These are phyloP conservation scores for Colletotrichum musicola DNA, from an alignment of 2,329 filamentous ascomycete species.

Conservation along the genomic window DNA sequence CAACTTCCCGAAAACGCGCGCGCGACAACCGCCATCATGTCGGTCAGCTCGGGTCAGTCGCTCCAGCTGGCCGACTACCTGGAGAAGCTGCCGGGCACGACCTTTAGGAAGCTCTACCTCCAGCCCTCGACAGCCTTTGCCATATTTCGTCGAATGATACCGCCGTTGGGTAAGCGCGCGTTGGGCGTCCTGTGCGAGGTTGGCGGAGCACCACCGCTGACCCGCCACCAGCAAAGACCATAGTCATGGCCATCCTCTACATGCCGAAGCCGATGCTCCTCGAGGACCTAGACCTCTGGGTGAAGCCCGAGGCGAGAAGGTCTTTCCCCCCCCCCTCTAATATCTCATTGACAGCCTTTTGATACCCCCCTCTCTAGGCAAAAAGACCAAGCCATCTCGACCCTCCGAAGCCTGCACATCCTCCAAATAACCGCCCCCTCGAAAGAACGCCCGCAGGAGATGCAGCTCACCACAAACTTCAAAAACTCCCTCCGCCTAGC, in stretches of 20 bases:
- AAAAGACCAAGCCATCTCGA: constrained; percentile 85
- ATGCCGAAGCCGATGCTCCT: constrained; percentile 84
- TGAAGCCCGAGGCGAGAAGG: constrained; percentile 72
- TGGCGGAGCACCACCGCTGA: constrained; percentile 7
- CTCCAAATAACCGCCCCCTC: constrained; percentile 73
- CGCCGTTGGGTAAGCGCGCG: constrained; percentile 77
- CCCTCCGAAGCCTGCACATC: constrained; percentile 89
- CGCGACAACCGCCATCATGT: constrained; percentile 52
- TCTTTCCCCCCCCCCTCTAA: constrained; percentile 32
- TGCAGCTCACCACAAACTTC: constrained; percentile 86
- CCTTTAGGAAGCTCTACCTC: constrained; percentile 92
- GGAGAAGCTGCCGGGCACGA: constrained; percentile 89
- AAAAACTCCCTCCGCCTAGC: constrained; percentile 85
- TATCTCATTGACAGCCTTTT: too few relatives aligned
- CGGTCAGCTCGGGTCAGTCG: constrained; percentile 60
- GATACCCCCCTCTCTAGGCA: constrained; percentile 68
- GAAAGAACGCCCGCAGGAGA: constrained; percentile 75
- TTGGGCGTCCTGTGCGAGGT: not conserved
- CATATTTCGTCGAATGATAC: constrained; percentile 97
- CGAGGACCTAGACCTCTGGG: constrained; percentile 87
- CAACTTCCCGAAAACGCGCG: constrained; percentile 5
- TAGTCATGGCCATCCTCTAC: constrained; percentile 96
- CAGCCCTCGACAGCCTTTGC: constrained; percentile 95
- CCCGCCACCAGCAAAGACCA: constrained; percentile 81
- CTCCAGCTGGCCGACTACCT: constrained; percentile 87